These are phyloP conservation scores for Diaporthe sp. DNA, from an alignment of 2,329 filamentous ascomycete genomes.

Conservation along the genomic window DNA sequence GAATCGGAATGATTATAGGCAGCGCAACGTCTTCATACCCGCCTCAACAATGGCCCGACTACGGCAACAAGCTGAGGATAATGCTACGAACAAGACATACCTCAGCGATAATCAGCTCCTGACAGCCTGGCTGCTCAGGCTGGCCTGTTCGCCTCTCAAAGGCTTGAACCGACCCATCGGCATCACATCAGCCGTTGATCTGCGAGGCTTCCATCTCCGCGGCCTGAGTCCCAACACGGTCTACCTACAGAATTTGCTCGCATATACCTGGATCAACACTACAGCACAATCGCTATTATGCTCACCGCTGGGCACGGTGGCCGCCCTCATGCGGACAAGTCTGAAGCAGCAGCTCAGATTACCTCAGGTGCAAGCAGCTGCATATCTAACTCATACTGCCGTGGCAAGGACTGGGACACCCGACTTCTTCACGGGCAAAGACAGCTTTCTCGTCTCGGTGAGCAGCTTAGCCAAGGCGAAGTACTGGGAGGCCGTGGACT, in stretches of 20 bases:
- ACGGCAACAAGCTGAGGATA: conserved; percentile 18
- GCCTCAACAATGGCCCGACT: conserved; percentile 1
- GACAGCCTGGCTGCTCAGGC: conserved; percentile 55
- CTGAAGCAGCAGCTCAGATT: conserved; percentile 40
- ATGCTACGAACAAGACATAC: conserved; percentile 49
- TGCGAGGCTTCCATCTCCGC: conserved; percentile 49
- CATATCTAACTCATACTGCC: conserved; percentile 1
- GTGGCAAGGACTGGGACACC: conserved; percentile 7
- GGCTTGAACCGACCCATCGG: conserved; percentile 46
- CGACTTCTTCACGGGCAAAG: conserved; percentile 11
- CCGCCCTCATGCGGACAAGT: conserved; percentile 37
- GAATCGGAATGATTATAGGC: conserved; percentile 23
- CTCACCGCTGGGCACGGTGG: conserved; percentile 38
- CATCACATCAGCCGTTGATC: conserved; percentile 55
- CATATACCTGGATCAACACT: conserved; percentile 22
- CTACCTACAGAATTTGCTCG: conserved; percentile 43
- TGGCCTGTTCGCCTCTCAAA: conserved; percentile 46
- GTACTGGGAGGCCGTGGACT: conserved; percentile 54
- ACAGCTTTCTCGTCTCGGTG: conserved; percentile 21
- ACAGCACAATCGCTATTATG: neutral
- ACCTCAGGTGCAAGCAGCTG: conserved; percentile 32
- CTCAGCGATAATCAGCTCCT: conserved; percentile 64
- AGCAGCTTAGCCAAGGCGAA: conserved; percentile 47
- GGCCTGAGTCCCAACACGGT: conserved; percentile 47
- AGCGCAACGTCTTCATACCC: conserved; percentile 25